Evolutionary conservation across 2,329 filamentous ascomycete genomes (phyloP).

Genomic region (Aureobasidium sp.): DNA sequence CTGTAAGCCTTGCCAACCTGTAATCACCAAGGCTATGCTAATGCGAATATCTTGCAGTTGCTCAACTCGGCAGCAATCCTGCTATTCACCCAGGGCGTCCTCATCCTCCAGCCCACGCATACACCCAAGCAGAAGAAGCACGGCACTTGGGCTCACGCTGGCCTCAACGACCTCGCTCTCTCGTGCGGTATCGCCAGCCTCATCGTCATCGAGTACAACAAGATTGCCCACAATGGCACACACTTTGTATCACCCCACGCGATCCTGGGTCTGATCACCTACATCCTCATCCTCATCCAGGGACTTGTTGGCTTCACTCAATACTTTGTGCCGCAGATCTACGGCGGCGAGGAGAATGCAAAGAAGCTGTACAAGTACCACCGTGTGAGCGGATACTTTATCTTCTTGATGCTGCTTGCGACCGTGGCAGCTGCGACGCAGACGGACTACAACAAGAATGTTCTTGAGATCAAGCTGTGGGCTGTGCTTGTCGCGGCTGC

Average conservation of each 20-base stretch:
- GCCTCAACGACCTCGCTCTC: slow-evolving; percentile 60
- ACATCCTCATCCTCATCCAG: slow-evolving; percentile 64
- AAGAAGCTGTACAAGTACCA: slow-evolving; percentile 90
- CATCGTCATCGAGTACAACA: slow-evolving; percentile 75
- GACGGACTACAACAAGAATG: slow-evolving; percentile 65
- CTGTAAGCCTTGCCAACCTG: slow-evolving; percentile 46
- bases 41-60: slow-evolving; percentile 31
- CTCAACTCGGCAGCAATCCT: slow-evolving; percentile 61
- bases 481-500: slow-evolving; percentile 59
- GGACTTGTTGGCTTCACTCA: slow-evolving; percentile 74
- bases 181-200: slow-evolving; percentile 58
- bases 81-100: slow-evolving; percentile 68
- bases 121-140: slow-evolving; percentile 64
- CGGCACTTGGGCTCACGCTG: slow-evolving; percentile 59
- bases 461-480: slow-evolving; percentile 70
- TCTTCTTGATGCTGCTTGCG: slow-evolving; percentile 62
- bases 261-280: slow-evolving; percentile 71
- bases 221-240: slow-evolving; percentile 56
- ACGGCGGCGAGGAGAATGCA: slow-evolving; percentile 71
- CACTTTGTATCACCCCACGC: slow-evolving; percentile 80
- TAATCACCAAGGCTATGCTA: background rate
- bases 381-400: slow-evolving; percentile 65
- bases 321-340: slow-evolving; percentile 66
- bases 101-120: slow-evolving; percentile 82
- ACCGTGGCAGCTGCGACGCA: slow-evolving; percentile 69